Evolutionary conservation across 2,329 filamentous ascomycete species (phyloP).

Genomic region (Fusarium papillatum): DNA sequence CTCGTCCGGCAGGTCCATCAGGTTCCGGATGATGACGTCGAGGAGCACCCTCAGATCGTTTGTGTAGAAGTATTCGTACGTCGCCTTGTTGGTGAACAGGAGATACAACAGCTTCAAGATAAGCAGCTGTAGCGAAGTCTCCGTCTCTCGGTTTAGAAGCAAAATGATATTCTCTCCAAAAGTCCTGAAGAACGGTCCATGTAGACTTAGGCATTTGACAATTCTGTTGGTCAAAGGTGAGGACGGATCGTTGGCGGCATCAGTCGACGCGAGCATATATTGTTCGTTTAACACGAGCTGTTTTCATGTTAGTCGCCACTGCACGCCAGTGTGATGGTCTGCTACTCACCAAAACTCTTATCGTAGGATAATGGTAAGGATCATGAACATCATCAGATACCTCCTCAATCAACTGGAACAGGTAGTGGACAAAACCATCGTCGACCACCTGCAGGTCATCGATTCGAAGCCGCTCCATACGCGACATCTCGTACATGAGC

Average conservation of each 20-base stretch:
- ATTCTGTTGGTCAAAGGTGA: slow-evolving; percentile 88
- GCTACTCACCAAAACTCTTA: slow-evolving; percentile 84
- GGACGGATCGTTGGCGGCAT: slow-evolving; percentile 54
- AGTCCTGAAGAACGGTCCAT: slow-evolving; percentile 87
- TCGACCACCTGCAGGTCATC: slow-evolving; percentile 83
- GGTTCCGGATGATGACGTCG: slow-evolving; percentile 95
- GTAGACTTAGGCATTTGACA: slow-evolving; percentile 87
- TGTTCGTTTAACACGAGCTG: slow-evolving; percentile 97
- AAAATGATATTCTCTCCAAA: slow-evolving; percentile 99
- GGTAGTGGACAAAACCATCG: slow-evolving; percentile 85
- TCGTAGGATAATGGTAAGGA: slow-evolving; percentile 96
- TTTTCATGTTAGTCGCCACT: slow-evolving; percentile 29
- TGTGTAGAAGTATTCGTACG: slow-evolving; percentile 98
- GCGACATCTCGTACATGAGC: slow-evolving; percentile 95
- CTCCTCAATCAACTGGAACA: slow-evolving; percentile 91
- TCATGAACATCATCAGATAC: slow-evolving; percentile 90
- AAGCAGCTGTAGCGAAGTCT: slow-evolving; percentile 94
- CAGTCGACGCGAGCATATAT: slow-evolving; percentile 87
- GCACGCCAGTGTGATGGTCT: neutral
- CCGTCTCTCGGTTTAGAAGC: slow-evolving; percentile 92
- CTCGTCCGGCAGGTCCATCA: slow-evolving; percentile 95
- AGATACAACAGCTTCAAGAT: slow-evolving; percentile 97
- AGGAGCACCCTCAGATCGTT: slow-evolving; percentile 95
- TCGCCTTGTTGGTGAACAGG: slow-evolving; percentile 91
- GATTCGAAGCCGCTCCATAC: slow-evolving; percentile 84